Base-by-base conservation (phyloP, 768 basidiomycete genomes). In the Lactarius tabidus region DNA sequence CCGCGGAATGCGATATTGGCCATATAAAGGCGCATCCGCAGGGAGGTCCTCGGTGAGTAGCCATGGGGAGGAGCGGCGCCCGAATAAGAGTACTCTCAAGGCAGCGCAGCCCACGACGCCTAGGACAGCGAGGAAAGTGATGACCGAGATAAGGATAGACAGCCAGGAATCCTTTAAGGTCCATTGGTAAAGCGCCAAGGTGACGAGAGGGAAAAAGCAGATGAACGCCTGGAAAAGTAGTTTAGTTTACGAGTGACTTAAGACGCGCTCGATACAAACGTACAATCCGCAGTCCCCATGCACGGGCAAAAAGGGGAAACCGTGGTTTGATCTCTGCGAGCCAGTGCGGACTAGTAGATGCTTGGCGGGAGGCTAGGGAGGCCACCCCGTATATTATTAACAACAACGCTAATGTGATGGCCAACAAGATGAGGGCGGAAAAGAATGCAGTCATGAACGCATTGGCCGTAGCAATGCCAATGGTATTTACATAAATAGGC, bases 391-490 rank as follows among this genome's bases (percentile, higher is more conserved):
- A 89, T 20, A 81, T 81, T 23, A 90, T 53, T 6, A 73, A 79
- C 60, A 91, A 79, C 6, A 84, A 67, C 0, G 74, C 82, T 17
- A 84, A 52, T 18, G 83, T 76, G 67, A 92, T 82, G 18, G 84
- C 88, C 63, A 88, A 75, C 39, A 91, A 72, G 60, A 92, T 85
- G 70, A 98, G 81, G 12, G 80, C 79, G 55, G 84, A 79, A 52
- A 95, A 77, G 75, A 97, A 95, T n/a, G 87, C 77, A 6, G 93
- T 95, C 83, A 91, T 90, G 77, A 93, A 97, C 8, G 89, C 89
- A 76, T 97, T 95, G 61, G 89, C 89, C 0, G 88, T 89, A 12
- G 90, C 86, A 64, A 98, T 89, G 60, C 86, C 84, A 29, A 91
- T 75, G 17, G 84, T 83, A 71, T 89, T 93, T 67, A 85, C 86